Conservation (phyloP, 441 rosid species). For the Gossypium armourianum region DNA sequence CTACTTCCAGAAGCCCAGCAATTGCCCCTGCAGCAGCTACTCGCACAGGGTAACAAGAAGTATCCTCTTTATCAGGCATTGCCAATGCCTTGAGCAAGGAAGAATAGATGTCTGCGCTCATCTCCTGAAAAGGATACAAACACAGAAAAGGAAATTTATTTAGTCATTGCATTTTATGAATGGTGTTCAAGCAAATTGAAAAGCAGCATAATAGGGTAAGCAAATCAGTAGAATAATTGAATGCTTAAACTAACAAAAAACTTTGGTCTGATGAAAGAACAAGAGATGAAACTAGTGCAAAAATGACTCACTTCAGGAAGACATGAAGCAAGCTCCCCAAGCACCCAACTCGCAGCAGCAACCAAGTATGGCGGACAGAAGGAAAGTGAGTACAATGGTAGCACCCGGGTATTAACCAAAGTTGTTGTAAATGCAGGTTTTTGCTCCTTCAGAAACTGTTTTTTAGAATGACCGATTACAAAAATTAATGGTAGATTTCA, state of each 20-base stretch:
- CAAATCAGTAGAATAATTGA: constrained; percentile 2
- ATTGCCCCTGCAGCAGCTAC: constrained; percentile 76
- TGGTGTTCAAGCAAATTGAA: neutral
- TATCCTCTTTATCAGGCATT: constrained; percentile 42
- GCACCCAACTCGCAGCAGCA: constrained; percentile 77
- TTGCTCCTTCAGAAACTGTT: constrained; percentile 66
- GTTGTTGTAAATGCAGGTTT: constrained; percentile 41
- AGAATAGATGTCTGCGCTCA: constrained; percentile 56
- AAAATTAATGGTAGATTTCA: neutral
- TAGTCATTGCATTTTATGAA: neutral
- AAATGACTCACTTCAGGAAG: constrained; percentile 51
- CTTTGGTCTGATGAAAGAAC: constrained; percentile 5
- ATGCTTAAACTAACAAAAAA: constrained; percentile 2
- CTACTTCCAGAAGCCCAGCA: constrained; percentile 57
- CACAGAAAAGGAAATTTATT: constrained; percentile 8
- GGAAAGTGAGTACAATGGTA: constrained; percentile 48
- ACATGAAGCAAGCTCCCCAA: constrained; percentile 74
- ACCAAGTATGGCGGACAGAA: constrained; percentile 50
- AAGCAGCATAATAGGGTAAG: constrained; percentile 4
- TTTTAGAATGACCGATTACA: constrained; percentile 6
- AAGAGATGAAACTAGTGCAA: constrained; percentile 17
- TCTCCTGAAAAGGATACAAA: constrained; percentile 35
- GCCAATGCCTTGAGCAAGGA: constrained; percentile 63
- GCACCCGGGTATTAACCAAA: constrained; percentile 46
- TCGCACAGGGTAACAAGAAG: constrained; percentile 66